Evolutionary conservation across 306 rosid species (phyloP).

Genomic region (Quercus ilex): DNA sequence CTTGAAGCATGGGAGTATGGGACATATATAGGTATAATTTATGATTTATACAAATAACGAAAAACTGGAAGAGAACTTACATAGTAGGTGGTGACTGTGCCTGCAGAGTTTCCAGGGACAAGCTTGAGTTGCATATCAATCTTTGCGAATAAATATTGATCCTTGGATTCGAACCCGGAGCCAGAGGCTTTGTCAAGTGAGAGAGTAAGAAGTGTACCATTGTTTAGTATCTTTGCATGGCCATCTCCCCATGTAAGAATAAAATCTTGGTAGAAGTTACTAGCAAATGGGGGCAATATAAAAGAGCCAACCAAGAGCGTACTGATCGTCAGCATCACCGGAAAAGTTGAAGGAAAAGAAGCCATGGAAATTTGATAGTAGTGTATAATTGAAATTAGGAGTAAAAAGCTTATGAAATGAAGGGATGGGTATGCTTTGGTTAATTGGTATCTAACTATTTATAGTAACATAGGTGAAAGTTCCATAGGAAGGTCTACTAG

Average conservation of each 20-base stretch:
- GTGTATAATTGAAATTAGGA: no score
- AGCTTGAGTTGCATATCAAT: slow-evolving; percentile 82
- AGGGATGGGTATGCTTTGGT: background rate
- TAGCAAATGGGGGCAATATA: slow-evolving; percentile 20
- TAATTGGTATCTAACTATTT: background rate
- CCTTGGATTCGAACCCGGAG: slow-evolving; percentile 62
- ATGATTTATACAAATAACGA: no score
- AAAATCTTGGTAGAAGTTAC: slow-evolving; percentile 47
- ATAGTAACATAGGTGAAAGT: background rate
- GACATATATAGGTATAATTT: no score
- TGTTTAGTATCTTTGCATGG: slow-evolving; percentile 56
- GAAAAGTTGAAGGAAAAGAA: background rate
- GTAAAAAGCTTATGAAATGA: background rate
- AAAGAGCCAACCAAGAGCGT: slow-evolving; percentile 19
- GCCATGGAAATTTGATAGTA: background rate
- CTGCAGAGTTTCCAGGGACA: slow-evolving; percentile 71
- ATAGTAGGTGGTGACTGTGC: slow-evolving; percentile 77
- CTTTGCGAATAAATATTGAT: slow-evolving; percentile 55
- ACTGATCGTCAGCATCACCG: slow-evolving; percentile 1
- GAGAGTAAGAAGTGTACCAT: slow-evolving; percentile 53
- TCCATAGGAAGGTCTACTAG: background rate
- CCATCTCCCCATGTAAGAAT: slow-evolving; percentile 69
- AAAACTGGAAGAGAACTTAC: slow-evolving; percentile 18
- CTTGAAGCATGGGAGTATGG: no score
- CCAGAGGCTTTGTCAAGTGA: slow-evolving; percentile 61